Conservation (phyloP, 2,329 filamentous ascomycete genomes). For the Conoideocrella luteorostrata region DNA sequence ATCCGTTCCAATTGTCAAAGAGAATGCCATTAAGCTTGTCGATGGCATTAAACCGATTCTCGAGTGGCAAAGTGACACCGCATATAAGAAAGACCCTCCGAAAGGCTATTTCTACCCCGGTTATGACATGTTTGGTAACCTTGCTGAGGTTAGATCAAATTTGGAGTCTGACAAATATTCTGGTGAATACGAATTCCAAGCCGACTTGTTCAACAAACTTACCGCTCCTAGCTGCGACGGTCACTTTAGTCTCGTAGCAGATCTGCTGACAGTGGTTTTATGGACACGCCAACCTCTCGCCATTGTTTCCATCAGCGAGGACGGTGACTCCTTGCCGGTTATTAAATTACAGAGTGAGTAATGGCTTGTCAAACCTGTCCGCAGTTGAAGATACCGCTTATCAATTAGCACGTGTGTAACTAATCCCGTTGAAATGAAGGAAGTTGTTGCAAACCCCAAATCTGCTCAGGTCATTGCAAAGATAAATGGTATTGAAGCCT, state of each 20-base stretch:
- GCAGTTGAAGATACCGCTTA: neutral
- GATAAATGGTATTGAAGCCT: conserved; percentile 21
- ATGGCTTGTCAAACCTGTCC: neutral
- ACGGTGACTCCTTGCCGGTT: conserved; percentile 16
- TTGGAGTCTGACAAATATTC: conserved; percentile 34
- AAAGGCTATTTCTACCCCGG: conserved; percentile 40
- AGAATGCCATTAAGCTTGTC: conserved; percentile 28
- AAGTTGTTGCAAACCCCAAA: conserved; percentile 15
- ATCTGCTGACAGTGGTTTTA: conserved; percentile 11
- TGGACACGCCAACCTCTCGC: conserved; percentile 17
- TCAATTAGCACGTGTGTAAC: neutral
- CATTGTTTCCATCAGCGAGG: conserved; percentile 34
- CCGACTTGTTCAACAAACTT: conserved; percentile 46
- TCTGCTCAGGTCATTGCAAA: conserved; percentile 17
- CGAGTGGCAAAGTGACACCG: conserved; percentile 42
- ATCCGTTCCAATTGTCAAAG: conserved; percentile 30
- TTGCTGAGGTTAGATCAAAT: conserved; percentile 39
- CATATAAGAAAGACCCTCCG: conserved; percentile 46
- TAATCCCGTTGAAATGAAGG: conserved; percentile 9
- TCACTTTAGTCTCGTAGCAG: conserved; percentile 40
- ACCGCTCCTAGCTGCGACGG: conserved; percentile 51
- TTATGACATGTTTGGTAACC: conserved; percentile 38
- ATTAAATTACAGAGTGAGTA: conserved; percentile 16
- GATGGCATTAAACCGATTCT: conserved; percentile 34
- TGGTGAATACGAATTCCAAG: conserved; percentile 50